Evolutionary conservation across 106 monocot species (phyloP).

Genomic region (Dendrobium officinale): DNA sequence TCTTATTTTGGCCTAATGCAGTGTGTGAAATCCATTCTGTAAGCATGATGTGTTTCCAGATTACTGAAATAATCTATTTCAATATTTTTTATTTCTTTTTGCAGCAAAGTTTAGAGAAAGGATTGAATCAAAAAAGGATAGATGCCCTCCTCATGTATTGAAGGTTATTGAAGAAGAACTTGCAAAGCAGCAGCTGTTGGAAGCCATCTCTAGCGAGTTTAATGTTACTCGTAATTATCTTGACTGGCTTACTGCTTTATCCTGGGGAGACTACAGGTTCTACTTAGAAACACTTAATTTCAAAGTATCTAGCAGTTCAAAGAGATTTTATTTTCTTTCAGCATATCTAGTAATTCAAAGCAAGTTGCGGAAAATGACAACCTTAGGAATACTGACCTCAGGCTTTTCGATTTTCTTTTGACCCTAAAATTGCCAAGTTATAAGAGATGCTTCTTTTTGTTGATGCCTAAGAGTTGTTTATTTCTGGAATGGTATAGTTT

Average conservation of each 20-base stretch:
- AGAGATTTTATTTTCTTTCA: background rate
- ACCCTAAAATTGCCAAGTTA: background rate
- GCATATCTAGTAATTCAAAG: background rate
- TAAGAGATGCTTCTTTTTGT: background rate
- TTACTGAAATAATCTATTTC: background rate
- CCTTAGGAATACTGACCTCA: background rate
- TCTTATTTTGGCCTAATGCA: background rate
- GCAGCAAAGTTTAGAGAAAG: conserved; percentile 94
- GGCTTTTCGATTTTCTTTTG: background rate
- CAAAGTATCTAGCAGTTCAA: background rate
- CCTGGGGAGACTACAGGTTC: conserved; percentile 98
- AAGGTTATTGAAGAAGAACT: conserved; percentile 99
- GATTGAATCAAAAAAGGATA: conserved; percentile 75
- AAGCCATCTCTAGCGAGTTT: conserved; percentile 97
- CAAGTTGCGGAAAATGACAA: background rate
- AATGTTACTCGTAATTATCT: conserved; percentile 99
- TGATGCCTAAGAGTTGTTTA: background rate
- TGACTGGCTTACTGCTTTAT: conserved; percentile 95
- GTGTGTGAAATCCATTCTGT: background rate
- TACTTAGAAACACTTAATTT: background rate
- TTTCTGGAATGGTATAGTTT: background rate
- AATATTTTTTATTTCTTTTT: conserved; percentile 7
- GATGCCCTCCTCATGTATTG: conserved; percentile 84
- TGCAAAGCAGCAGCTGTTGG: conserved; percentile 81
- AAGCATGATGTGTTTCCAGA: background rate